Conservation (phyloP, 331 rosid genomes). For the Rosa hybrid region DNA sequence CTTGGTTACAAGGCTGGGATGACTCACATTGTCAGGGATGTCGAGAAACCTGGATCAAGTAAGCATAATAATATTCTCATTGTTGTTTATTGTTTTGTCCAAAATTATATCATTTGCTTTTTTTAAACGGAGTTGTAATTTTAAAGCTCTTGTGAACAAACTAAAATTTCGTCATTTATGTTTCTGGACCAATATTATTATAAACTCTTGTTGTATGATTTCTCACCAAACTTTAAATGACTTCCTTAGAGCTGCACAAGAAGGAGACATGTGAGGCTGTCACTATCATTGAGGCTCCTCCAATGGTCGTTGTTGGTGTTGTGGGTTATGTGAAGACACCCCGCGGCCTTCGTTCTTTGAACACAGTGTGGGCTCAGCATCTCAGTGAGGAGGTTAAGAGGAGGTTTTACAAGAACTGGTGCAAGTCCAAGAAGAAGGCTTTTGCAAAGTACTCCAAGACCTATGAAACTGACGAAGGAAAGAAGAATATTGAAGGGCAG, state of each 20-base stretch:
- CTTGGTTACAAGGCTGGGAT: constrained; percentile 35
- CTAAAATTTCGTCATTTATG: not conserved
- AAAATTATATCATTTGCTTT: not conserved
- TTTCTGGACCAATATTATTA: not conserved
- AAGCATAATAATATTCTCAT: no score
- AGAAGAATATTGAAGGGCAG: constrained; percentile 57
- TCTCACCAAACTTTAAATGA: not conserved
- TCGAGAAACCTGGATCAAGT: constrained; percentile 34
- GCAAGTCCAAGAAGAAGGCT: constrained; percentile 82
- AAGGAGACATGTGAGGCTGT: constrained; percentile 78
- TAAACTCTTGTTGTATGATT: not conserved
- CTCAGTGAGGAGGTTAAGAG: constrained; percentile 68
- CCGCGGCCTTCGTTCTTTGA: constrained; percentile 61
- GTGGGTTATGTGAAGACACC: constrained; percentile 77
- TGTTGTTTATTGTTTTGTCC: not conserved
- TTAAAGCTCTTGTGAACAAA: not conserved
- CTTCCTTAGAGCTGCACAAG: constrained; percentile 61
- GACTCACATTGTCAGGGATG: constrained; percentile 38
- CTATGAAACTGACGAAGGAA: constrained; percentile 60
- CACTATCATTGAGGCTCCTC: constrained; percentile 68
- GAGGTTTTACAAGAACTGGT: constrained; percentile 71
- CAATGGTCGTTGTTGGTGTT: constrained; percentile 69
- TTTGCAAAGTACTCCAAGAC: constrained; percentile 64
- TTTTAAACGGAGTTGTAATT: no score
- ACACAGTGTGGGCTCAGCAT: constrained; percentile 79